Conservation (phyloP, 2,329 filamentous ascomycete genomes). For the Ophiosphaerella korrae region DNA sequence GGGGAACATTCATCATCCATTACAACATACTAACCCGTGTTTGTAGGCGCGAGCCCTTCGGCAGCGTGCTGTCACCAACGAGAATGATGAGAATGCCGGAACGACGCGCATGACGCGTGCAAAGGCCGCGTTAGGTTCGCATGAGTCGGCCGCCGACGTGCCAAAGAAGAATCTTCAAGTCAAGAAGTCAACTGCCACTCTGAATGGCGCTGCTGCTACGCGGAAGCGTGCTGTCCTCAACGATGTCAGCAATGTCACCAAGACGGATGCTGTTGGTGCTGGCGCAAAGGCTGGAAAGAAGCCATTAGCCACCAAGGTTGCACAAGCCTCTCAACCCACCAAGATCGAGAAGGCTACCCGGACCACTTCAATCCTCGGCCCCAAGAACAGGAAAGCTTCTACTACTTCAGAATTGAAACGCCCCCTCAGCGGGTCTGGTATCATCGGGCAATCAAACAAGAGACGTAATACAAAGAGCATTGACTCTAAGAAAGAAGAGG, state of each 20-base stretch:
- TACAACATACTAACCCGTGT: slow-evolving; percentile 48
- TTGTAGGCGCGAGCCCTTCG: slow-evolving; percentile 70
- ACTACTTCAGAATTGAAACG: slow-evolving; percentile 68
- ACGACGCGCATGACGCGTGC: slow-evolving; percentile 89
- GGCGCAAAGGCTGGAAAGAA: slow-evolving; percentile 70
- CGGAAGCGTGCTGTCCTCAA: slow-evolving; percentile 85
- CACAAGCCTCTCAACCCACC: slow-evolving; percentile 79
- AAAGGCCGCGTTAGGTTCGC: slow-evolving; percentile 72
- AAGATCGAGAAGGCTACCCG: slow-evolving; percentile 75
- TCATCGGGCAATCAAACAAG: slow-evolving; percentile 68
- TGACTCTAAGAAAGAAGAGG: slow-evolving; percentile 60
- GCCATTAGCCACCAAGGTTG: slow-evolving; percentile 61
- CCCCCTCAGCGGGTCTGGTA: slow-evolving; percentile 72
- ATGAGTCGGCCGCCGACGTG: slow-evolving; percentile 61
- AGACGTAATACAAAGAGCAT: slow-evolving; percentile 65
- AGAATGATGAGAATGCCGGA: slow-evolving; percentile 87
- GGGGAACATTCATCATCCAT: background rate
- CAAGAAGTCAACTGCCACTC: slow-evolving; percentile 51
- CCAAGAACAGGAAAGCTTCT: slow-evolving; percentile 72
- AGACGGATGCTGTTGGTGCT: slow-evolving; percentile 60
- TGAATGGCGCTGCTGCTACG: slow-evolving; percentile 51
- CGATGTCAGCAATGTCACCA: slow-evolving; percentile 94
- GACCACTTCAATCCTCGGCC: slow-evolving; percentile 65
- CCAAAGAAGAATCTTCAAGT: slow-evolving; percentile 55
- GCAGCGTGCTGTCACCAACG: slow-evolving; percentile 79